Evolutionary conservation across 208 protist genomes (phyloP).

Genomic region (Plasmodiophora brassicae): DNA sequence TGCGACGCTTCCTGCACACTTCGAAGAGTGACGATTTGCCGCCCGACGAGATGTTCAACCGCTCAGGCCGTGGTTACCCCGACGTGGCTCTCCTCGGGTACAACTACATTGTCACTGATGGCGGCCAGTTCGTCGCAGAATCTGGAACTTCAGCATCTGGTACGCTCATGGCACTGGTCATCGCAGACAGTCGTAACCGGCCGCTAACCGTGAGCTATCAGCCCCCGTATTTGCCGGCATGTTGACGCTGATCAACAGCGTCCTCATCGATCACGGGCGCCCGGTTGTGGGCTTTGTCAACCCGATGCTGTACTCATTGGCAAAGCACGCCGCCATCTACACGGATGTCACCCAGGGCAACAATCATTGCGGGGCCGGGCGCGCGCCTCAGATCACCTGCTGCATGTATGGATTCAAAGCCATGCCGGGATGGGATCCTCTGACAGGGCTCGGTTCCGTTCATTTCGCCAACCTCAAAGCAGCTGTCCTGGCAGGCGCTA

Average conservation of each 20-base stretch:
- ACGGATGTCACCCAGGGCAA: slow-evolving; percentile 55
- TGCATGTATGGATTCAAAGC: neutral
- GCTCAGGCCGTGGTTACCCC: slow-evolving; percentile 51
- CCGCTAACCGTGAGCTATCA: no score
- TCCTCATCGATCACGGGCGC: slow-evolving; percentile 14
- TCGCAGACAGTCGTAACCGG: no score
- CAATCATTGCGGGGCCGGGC: neutral
- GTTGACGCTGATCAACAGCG: slow-evolving; percentile 47
- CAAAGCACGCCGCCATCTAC: slow-evolving; percentile 18
- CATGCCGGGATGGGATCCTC: neutral
- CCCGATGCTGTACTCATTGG: slow-evolving; percentile 51
- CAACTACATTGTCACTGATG: slow-evolving; percentile 46
- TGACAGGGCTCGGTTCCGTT: neutral
- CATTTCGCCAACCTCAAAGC: no score
- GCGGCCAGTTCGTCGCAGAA: neutral
- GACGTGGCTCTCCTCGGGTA: slow-evolving; percentile 55
- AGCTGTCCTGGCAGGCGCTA: no score
- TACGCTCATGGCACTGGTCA: no score
- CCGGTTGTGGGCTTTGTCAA: slow-evolving; percentile 51
- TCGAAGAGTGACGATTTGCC: slow-evolving; percentile 11
- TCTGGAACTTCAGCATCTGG: slow-evolving; percentile 56
- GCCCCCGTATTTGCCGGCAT: slow-evolving; percentile 52
- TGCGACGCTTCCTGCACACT: slow-evolving; percentile 42
- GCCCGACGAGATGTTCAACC: slow-evolving; percentile 44
- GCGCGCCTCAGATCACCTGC: neutral